Percentiles rank a stretch among this genome's conserved stretches.
Evolutionary conservation across 164 flowering plant genomes (phyloP).

Genomic region (Annona squamosa): DNA sequence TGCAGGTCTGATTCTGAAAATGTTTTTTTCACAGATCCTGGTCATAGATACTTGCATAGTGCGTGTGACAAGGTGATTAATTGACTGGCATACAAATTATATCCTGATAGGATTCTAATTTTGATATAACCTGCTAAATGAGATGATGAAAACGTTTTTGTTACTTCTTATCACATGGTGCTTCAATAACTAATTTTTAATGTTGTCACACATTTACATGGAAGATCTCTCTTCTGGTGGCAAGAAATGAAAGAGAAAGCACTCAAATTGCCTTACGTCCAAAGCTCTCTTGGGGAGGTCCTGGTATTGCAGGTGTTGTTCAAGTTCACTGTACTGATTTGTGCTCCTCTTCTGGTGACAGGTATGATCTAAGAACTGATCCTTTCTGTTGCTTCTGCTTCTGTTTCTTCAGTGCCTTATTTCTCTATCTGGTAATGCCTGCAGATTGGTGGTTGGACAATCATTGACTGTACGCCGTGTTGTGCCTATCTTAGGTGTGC

Average conservation of each 20-base stretch:
- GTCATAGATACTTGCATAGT: no score
- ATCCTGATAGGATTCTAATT: background rate
- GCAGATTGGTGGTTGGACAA: slow-evolving; percentile 71
- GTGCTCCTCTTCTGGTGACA: slow-evolving; percentile 76
- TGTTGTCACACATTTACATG: slow-evolving; percentile 18
- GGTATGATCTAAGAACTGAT: slow-evolving; percentile 34
- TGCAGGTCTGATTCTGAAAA: no score
- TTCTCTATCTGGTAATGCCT: slow-evolving; percentile 3
- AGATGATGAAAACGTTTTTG: background rate
- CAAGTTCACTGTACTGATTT: slow-evolving; percentile 80
- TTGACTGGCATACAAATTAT: no score
- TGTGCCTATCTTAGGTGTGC: slow-evolving; percentile 85
- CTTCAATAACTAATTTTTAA: background rate
- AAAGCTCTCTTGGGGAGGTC: slow-evolving; percentile 74
- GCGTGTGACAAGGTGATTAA: no score
- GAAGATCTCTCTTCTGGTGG: slow-evolving; percentile 77
- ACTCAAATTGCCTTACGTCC: slow-evolving; percentile 88
- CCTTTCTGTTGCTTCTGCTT: background rate
- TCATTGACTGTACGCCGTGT: slow-evolving; percentile 69
- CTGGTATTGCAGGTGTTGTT: slow-evolving; percentile 64
- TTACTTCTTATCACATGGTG: background rate
- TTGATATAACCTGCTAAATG: background rate
- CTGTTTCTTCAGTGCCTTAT: background rate
- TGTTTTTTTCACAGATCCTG: no score
- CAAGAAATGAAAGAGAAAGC: slow-evolving; percentile 92